Evolutionary conservation across 78 protist species (phyloP).

Genomic region (Guillardia theta): DNA sequence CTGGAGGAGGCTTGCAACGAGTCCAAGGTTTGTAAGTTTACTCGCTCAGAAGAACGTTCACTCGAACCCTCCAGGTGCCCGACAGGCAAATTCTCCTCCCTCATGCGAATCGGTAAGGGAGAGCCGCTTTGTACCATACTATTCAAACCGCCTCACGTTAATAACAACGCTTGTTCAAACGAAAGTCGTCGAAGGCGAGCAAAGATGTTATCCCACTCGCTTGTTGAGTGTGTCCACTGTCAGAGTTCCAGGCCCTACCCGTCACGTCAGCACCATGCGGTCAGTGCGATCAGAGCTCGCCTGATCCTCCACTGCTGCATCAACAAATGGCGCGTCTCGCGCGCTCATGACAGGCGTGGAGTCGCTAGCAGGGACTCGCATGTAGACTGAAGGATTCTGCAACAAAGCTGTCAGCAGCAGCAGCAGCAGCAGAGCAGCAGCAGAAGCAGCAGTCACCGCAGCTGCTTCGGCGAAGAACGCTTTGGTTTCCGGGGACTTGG

Average conservation of each 20-base stretch:
- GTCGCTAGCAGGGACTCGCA: neutral
- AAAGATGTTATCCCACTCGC: too few relatives aligned
- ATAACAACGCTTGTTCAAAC: too few relatives aligned
- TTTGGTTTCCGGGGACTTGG: neutral
- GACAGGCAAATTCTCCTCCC: neutral
- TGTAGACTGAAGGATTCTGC: neutral
- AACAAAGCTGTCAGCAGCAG: neutral
- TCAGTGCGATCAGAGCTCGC: too few relatives aligned
- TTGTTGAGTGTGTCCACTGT: too few relatives aligned
- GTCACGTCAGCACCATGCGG: too few relatives aligned
- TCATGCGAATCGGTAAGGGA: neutral
- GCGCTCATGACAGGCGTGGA: neutral
- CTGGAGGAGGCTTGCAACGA: neutral
- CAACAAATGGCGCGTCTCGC: neutral
- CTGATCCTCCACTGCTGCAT: neutral
- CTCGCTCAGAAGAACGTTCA: too few relatives aligned
- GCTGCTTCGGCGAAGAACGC: neutral
- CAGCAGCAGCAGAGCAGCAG: neutral
- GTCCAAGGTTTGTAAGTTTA: too few relatives aligned
- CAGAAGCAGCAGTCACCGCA: neutral
- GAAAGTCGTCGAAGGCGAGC: too few relatives aligned
- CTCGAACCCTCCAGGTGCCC: too few relatives aligned
- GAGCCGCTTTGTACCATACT: too few relatives aligned
- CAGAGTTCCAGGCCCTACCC: too few relatives aligned
- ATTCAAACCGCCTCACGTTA: too few relatives aligned